phyloP scores from a whole-genome alignment of 1,284 basidiomycete species.

The Pascua sp. region DNA sequence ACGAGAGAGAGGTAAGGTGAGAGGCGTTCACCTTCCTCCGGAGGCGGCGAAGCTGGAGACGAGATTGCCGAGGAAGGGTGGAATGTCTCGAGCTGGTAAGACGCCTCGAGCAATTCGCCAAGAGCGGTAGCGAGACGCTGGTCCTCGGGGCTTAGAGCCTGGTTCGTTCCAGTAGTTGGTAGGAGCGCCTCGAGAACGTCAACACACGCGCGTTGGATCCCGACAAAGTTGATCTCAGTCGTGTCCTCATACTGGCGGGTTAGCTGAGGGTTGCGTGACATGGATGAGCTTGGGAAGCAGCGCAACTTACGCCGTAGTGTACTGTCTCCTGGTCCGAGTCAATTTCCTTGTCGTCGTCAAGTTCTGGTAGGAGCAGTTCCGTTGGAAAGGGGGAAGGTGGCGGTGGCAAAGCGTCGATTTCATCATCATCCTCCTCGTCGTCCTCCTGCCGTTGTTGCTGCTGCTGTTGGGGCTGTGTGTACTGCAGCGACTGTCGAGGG shows the following conservation, averaged over 20 bases:
- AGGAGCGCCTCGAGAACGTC: conserved; percentile 26
- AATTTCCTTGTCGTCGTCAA: too few species aligned
- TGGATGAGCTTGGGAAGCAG: too few species aligned
- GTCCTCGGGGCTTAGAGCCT: conserved; percentile 2
- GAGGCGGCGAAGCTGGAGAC: conserved; percentile 10
- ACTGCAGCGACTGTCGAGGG: too few species aligned
- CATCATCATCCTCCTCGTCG: conserved; percentile 1
- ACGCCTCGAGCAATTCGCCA: conserved; percentile 37
- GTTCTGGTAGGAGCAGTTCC: conserved; percentile 6
- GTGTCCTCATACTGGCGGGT: conserved; percentile 17
- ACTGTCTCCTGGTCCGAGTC: too few species aligned
- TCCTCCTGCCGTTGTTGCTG: background rate
- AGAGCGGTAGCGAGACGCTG: conserved; percentile 28
- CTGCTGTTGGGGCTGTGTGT: background rate
- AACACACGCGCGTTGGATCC: conserved; percentile 31
- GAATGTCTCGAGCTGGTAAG: conserved; percentile 38
- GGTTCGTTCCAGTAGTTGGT: background rate
- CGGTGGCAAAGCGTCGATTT: conserved; percentile 22
- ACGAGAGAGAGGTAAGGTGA: conserved; percentile 11
- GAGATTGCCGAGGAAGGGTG: conserved; percentile 19
- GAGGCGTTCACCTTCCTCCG: background rate
- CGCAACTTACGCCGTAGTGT: too few species aligned
- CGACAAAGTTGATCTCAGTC: conserved; percentile 22
- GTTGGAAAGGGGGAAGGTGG: conserved; percentile 33
- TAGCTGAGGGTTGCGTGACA: background rate